These are phyloP conservation scores for Paramecium sexaurelia DNA, from an alignment of 73 alveolate genomes.

Conservation along the genomic window DNA sequence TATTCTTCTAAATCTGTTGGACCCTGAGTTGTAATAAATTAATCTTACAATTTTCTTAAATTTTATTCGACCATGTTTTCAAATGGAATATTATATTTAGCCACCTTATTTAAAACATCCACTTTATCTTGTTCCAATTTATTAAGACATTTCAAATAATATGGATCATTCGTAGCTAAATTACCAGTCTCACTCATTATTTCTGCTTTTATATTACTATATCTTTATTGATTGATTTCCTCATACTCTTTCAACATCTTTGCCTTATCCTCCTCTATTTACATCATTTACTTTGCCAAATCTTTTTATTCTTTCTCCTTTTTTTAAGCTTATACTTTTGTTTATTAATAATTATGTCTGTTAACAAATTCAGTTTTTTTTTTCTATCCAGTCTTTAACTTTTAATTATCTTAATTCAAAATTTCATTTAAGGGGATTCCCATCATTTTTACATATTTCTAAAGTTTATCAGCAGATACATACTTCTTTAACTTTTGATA, in stretches of 20 bases:
- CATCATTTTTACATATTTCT: conserved; percentile 55
- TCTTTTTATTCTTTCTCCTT: background rate
- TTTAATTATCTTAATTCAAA: background rate
- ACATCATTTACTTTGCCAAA: background rate
- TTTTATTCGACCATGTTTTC: conserved; percentile 48
- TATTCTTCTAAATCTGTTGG: conserved; percentile 31
- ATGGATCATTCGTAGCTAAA: conserved; percentile 38
- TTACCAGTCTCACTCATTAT: conserved; percentile 38
- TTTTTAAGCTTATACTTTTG: background rate
- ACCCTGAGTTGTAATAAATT: background rate
- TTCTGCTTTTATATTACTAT: background rate
- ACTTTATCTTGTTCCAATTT: background rate
- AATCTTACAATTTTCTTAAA: conserved; percentile 16
- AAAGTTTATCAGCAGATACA: conserved; percentile 40
- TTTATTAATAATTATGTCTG: background rate
- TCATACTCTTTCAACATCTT: conserved; percentile 6
- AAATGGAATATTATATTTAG: conserved; percentile 34
- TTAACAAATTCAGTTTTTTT: background rate
- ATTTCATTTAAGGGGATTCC: conserved; percentile 30
- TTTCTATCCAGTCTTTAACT: background rate
- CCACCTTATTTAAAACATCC: background rate
- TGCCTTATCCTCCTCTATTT: conserved; percentile 37
- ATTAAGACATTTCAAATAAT: background rate
- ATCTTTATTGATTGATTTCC: background rate
- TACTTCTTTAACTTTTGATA: conserved; percentile 47